Evolutionary conservation across 2,329 filamentous ascomycete genomes (phyloP).

Genomic region (Aspergillus hiratsukae): DNA sequence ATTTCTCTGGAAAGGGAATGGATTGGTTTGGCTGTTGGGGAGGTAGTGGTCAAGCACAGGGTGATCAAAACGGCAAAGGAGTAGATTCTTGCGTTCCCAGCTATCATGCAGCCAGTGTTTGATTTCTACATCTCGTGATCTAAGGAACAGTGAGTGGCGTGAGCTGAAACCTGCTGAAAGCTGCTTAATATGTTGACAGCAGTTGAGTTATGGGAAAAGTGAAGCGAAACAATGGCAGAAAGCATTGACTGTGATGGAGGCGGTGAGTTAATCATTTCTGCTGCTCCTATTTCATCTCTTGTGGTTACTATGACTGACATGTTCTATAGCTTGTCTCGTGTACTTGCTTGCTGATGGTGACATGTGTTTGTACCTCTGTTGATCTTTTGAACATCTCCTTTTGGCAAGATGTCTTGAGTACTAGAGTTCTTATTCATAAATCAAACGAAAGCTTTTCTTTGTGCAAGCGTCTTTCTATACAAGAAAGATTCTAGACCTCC

Average conservation of each 20-base stretch:
- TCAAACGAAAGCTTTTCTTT: background rate
- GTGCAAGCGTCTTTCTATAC: background rate
- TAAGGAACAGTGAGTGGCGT: background rate
- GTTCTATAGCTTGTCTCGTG: background rate
- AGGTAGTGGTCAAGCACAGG: background rate
- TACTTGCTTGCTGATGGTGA: background rate
- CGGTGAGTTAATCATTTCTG: background rate
- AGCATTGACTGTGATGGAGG: background rate
- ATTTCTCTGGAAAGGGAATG: slow-evolving; percentile 13
- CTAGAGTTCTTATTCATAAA: no score
- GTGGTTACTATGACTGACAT: background rate
- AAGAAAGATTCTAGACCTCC: background rate
- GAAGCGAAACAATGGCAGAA: background rate
- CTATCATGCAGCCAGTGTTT: background rate
- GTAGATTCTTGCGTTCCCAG: background rate
- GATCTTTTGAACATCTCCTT: background rate
- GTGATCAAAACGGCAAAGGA: background rate
- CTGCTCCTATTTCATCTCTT: no score
- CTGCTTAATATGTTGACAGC: background rate
- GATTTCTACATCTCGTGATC: background rate
- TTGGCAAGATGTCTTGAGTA: background rate
- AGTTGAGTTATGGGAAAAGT: background rate
- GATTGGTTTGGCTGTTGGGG: slow-evolving; percentile 9
- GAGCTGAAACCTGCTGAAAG: no score
- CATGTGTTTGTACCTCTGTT: background rate